Evolutionary conservation across 345 rosid genomes (phyloP), one percentile per base, ranked within the genome.

Genomic region (Clausena lansium): DNA sequence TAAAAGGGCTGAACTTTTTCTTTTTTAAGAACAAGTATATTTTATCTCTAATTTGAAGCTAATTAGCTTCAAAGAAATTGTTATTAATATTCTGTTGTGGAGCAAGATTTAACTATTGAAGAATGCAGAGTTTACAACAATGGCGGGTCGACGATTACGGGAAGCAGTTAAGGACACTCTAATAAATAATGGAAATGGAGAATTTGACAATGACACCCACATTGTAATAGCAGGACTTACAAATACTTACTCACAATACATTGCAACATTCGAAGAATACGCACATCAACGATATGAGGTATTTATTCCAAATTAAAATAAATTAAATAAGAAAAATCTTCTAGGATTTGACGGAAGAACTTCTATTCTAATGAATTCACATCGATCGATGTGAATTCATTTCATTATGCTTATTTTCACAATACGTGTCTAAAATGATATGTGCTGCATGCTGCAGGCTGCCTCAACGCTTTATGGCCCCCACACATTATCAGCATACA

Each of bases 391-490:
- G 17, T 0, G 17, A 45, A 36, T 6, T 36, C 9, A 36, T 7
- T 36, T 36, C 9, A 6, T 36, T 36, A 36, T 36, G 9, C 9
- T 36, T 36, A 36, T 36, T 36, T 6, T n/a, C n/a, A n/a, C n/a
- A n/a, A n/a, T n/a, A n/a, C n/a, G n/a, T n/a, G n/a, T n/a, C 8
- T 36, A 36, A 36, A 36, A 45, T 45, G 17, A 13, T 13, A 45
- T 13, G 5, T 45, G 50, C 17, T 83, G 78, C 85, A 90, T 45
- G 50, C 17, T 83, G 78, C 85, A 90, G 88, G 91, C 85, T 50
- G 92, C 94, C 67, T 87, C 94, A 1, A 90, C 94, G 8, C 86
- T 90, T 27, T 90, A 90, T 22, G 94, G 91, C 22, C 94, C 94
- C 38, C 81, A 85, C 70, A 90, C 92, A 4, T 57, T 90, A 73